A percentile compares a stretch with the other conserved stretches of the same genome.
phyloP scores from a whole-genome alignment of 306 rosid genomes.

The Cyclanthera cordifolia region DNA sequence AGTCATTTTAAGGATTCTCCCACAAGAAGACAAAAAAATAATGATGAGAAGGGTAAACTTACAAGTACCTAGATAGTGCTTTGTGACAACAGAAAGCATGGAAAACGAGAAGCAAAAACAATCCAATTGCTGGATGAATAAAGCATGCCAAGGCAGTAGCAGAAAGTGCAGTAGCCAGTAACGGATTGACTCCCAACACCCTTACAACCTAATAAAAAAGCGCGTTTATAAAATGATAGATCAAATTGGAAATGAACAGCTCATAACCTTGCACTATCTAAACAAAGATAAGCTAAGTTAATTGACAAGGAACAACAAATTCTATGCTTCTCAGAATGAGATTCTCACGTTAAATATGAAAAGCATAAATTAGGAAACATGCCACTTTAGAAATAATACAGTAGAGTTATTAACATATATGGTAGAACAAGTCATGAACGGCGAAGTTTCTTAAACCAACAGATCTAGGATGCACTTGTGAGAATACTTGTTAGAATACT shows the following conservation, averaged over 20 bases:
- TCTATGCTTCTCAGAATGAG: neutral
- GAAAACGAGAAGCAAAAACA: slow-evolving; percentile 45
- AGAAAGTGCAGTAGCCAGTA: slow-evolving; percentile 46
- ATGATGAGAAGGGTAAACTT: neutral
- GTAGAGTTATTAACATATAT: neutral
- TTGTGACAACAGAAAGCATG: slow-evolving; percentile 80
- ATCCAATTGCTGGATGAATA: slow-evolving; percentile 77
- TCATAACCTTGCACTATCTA: neutral
- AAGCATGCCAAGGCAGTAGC: slow-evolving; percentile 63
- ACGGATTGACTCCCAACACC: slow-evolving; percentile 50
- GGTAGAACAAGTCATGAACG: neutral
- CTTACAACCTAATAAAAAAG: slow-evolving; percentile 48
- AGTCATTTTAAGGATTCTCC: neutral
- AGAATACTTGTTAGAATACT: neutral
- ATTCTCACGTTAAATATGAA: slow-evolving; percentile 1
- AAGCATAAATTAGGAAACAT: neutral
- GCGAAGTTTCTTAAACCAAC: neutral
- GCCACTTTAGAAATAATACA: neutral
- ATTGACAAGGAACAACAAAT: neutral
- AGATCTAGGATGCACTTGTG: slow-evolving; percentile 7
- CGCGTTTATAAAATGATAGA: slow-evolving; percentile 10
- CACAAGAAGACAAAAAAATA: neutral
- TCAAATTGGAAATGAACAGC: slow-evolving; percentile 13
- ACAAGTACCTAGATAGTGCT: slow-evolving; percentile 71
- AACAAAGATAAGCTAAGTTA: neutral